Base-by-base conservation (phyloP, 2,329 filamentous ascomycete species). In the Drechslera avenae region DNA sequence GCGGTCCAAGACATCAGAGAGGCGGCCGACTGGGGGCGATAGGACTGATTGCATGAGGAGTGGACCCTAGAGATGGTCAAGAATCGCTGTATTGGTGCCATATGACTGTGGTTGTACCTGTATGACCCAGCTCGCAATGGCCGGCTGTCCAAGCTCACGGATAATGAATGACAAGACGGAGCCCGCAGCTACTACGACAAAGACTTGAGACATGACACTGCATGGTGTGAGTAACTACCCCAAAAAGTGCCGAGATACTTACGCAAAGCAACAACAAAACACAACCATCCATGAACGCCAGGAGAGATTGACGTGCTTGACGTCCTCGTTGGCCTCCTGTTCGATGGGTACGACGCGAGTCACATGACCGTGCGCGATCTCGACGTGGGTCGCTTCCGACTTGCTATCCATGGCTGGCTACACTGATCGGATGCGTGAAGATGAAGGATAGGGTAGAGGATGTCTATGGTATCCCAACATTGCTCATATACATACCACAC, bases 41-140 rank as follows among this genome's bases (percentile, higher is more conserved):
- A 84, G 73, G 2, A 82, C 82, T 37, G 75, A 77, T 67, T 84
- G 82, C 76, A 84, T 83, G 8, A 84, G 75, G 0, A 85, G 72
- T 1, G 81, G 82, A 0, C 81, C 81, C 77, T 83, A 39, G 46
- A 50, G 16, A n/a, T 1, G 32, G 39, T 54, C 1, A 58, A 19
- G 36, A 13, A 1, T 6, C 2, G 5, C 3, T 9, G n/a, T 14
- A 4, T 26, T 2, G 0, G 10, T 8, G 9, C 1, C 18, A 16
- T 13, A 3, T 8, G 5, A 1, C 7, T 4, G 10, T 7, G 12
- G 0, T 7, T 8, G 4, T 55, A 78, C 78, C 69, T 81, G 80
- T 41, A 84, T 83, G 52, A 84, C 78, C 81, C 82, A 84, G 21
- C 81, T 80, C 1, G 80, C 73, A 13, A 83, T 73, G 1, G 76